Base-by-base conservation (phyloP, 768 basidiomycete species). In the Collybia sordida region DNA sequence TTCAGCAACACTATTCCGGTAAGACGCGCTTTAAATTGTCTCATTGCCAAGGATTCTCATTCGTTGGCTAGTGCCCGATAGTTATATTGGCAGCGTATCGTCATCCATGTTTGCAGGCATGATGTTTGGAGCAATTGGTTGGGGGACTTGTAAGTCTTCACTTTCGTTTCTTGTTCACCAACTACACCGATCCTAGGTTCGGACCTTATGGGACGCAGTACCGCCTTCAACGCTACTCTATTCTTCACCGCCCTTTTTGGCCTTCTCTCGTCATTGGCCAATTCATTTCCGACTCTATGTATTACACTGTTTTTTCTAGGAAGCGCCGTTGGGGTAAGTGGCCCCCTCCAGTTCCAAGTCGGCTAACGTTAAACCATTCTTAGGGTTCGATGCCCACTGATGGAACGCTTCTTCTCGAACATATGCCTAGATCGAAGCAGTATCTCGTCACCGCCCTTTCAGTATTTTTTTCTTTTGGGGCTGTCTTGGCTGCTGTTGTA, bases 301-400 rank as follows among this genome's bases (percentile, higher is more conserved):
- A 47, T 88, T 9, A 68, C 86, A 5, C 74, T 97, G 3, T 98
- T 98, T 65, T 75, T 92, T 38, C 77, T 99, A 0, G 96, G 97
- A 3, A 95, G 87, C 47, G 89, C 95, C 6, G 93, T 99, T 5
- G 97, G 96, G 46, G 95, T 91, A 69, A 68, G 85, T 70, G 34
- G 35, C n/a, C 15, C 11, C 14, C 17, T n/a, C 27, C 37, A 50
- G 34, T 27, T 45, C 18, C 12, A 39, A 18, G 6, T 50, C 15
- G 22, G 41, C 24, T 25, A 28, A 39, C 41, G 25, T 24, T 47
- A 35, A 27, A 40, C 44, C 17, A 18, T 42, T 35, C 19, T 22
- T 28, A 94, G 91, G 88, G 94, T 35, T 87, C 92, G 37, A 96
- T 98, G 93, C 95, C 95, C 1, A 98, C 95, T 0, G 96, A 98